Evolutionary conservation across 305 asterid genomes (phyloP), one percentile per base, ranked within the genome.

Genomic region (Withania somnifera): DNA sequence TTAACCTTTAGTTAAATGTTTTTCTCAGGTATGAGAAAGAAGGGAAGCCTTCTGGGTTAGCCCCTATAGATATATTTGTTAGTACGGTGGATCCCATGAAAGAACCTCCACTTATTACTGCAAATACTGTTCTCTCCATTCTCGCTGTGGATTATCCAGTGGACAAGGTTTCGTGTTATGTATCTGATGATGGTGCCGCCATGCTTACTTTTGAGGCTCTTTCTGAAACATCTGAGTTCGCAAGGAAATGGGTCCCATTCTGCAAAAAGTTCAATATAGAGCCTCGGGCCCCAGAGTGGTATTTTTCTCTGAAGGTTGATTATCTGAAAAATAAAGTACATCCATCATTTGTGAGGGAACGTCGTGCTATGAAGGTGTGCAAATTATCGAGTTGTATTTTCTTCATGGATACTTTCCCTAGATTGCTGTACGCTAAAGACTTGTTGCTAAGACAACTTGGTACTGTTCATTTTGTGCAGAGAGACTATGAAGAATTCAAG

Each of bases 231-330:
- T 93, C 98, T 20, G 99, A 94, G 84, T 96, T 94, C 22, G 99
- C 99, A 8, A 85, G 98, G 85, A 96, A 93, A 77, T 96, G 99
- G 99, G 99, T 96, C 54, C 99, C 99, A 0, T 96, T 96, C 89
- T 94, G 99, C 91, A 96, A 96, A 90, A 94, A 86, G 85, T 93
- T 86, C 87, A 84, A 80, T 86, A 90, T 96, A 14, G 99, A 96
- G 85, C 99, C 99, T 64, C 96, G 99, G 26, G 98, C 99, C 61
- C 99, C 99, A 0, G 99, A 96, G 83, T 96, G 97, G 97, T 96
- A 96, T 87, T 96, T 96, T 84, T 87, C 90, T 77, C 95, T 87
- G 84, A 96, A 92, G 89, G 86, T 96, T 8, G 99, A 96, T 90
- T 96, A 96, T 88, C 89, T 96, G 88, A 94, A 87, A 73, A 94